Evolutionary conservation across 2,329 filamentous ascomycete genomes (phyloP), one percentile per base, ranked within the genome.

Genomic region (Didymella segeticola): DNA sequence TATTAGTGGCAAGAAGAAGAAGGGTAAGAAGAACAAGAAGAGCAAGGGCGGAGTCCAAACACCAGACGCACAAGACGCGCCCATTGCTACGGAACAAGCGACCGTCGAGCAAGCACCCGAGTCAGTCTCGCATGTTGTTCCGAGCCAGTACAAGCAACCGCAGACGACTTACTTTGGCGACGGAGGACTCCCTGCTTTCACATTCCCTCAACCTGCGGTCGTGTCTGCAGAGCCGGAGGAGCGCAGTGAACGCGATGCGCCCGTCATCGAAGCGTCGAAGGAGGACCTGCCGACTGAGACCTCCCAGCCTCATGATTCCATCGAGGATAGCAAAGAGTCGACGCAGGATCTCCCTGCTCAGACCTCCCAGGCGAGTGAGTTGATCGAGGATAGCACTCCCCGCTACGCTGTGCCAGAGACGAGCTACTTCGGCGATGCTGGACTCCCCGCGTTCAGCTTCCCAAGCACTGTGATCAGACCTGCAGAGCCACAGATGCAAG

Each of bases 101-200:
- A n/a, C n/a, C n/a, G n/a, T n/a, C n/a, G n/a, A n/a, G n/a, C n/a
- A n/a, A n/a, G n/a, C n/a, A n/a, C n/a, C n/a, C n/a, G n/a, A n/a
- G n/a, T n/a, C n/a, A n/a, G n/a, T n/a, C n/a, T n/a, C n/a, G n/a
- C n/a, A n/a, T n/a, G n/a, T n/a, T 22, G 17, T 22, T 10, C 27
- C 26, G 10, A 2, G 1, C 3, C 42, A 23, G 34, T 46, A 52
- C 23, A 29, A 14, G 10, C 17, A 30, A 11, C 51, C 51, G 14
- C 31, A 45, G 8, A 43, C 37, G 1, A 25, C 46, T 1, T 54
- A 49, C 19, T 54, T 54, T 19, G 51, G 51, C 11, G 51, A 54
- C 15, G 41, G 51, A n/a, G 46, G 46, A 2, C 5, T 48, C 4
- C 46, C 46, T 4, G 37, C 46, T 42, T 48, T 48, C 29, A 34